Base-by-base conservation (phyloP, 163 green algal species). In the Scenedesmus sp. region DNA sequence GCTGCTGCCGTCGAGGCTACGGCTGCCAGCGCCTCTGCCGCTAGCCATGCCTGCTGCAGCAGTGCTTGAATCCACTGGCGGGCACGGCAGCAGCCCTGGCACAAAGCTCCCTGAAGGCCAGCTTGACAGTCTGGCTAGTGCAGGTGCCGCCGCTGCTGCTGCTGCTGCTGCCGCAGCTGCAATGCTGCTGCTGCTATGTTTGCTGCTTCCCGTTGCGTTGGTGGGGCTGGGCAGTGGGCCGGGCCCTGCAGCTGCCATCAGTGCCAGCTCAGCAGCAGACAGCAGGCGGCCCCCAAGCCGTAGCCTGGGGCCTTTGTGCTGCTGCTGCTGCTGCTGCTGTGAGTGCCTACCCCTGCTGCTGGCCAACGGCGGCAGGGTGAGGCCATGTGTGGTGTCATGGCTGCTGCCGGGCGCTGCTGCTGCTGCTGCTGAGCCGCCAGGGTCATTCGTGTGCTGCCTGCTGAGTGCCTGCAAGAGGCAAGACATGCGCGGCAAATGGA, bases 261-360 rank as follows among this genome's bases (percentile, higher is more conserved):
- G n/a, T 77, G 26, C 56, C 83, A 88, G 56, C 57, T 52, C 13
- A 77, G 23, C 66, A 88, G 46, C 57, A 46, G 54, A 66, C 52
- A 76, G 57, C n/a, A 76, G 20, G 4, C 59, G 83, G 10, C 46
- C 18, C n/a, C 23, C 57, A 60, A 52, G 54, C 23, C 52, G 83
- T 62, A 85, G 15, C 77, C 77, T 34, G 0, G 77, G 52, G 1
- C 70, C 70, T 13, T 79, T 79, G 20, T 52, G 66, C 66, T 76
- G 66, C 66, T 76, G 66, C 66, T 76, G 13, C 66, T 76, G 66
- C 66, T 76, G 66, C 66, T 76, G 66, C 66, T 76, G 66, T 76
- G 23, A 18, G 70, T 52, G 70, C 70, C 70, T 79, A 23, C 23
- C 70, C 1, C 23, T 79, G 70, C 66, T 76, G 66, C 66, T 76